These are phyloP conservation scores for Aspergillus nanangensis DNA, from an alignment of 495 filamentous ascomycete species.

Conservation along the genomic window DNA sequence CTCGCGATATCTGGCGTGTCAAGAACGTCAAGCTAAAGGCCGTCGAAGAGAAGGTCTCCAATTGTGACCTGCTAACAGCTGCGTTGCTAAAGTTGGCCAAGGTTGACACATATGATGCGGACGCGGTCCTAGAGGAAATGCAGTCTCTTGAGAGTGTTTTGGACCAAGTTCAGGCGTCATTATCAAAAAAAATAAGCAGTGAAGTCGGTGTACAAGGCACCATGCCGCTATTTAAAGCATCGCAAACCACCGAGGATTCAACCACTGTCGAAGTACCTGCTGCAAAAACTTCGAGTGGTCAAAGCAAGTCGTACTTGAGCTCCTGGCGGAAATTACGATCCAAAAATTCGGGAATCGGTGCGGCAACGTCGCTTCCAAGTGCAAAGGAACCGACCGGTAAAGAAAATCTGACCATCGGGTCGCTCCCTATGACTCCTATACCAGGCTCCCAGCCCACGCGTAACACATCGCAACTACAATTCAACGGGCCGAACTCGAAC, in stretches of 20 bases:
- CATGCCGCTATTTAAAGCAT: constrained; percentile 63
- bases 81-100: constrained; percentile 76
- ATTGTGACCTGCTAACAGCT: constrained; percentile 87
- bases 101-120: constrained; percentile 84
- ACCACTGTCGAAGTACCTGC: constrained; percentile 31
- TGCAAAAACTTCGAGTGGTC: constrained; percentile 51
- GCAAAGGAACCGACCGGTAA: constrained; percentile 49
- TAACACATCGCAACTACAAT: constrained; percentile 64
- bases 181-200: constrained; percentile 80
- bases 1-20: constrained; percentile 87
- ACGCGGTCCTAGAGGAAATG: constrained; percentile 92
- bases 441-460: constrained; percentile 57
- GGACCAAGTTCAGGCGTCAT: constrained; percentile 71
- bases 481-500: constrained; percentile 76
- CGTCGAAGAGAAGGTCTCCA: constrained; percentile 91
- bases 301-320: constrained; percentile 60
- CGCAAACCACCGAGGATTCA: constrained; percentile 39
- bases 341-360: constrained; percentile 69
- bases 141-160: constrained; percentile 83
- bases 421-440: constrained; percentile 74
- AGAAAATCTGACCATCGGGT: constrained; percentile 60
- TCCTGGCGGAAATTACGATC: constrained; percentile 86
- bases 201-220: constrained; percentile 82
- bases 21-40: constrained; percentile 89
- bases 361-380: constrained; percentile 21